Evolutionary conservation across 768 basidiomycete genomes (phyloP).

Genomic region (Kwoniella sp.): DNA sequence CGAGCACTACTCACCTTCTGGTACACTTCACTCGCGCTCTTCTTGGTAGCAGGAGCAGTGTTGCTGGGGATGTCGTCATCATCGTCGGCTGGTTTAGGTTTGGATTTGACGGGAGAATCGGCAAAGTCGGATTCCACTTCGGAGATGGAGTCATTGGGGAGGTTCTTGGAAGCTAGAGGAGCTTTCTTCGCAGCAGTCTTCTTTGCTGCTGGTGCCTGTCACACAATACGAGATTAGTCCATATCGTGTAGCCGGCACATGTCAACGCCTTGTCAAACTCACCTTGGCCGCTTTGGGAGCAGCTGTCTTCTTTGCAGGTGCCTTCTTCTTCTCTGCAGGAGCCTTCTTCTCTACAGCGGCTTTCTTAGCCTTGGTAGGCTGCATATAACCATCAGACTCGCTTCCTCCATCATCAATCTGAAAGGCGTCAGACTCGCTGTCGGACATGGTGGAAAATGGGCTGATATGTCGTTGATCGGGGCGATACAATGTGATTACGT

Average conservation of each 20-base stretch:
- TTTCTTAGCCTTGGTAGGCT: slow-evolving; percentile 30
- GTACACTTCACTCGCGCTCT: slow-evolving; percentile 87
- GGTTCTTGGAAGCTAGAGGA: slow-evolving; percentile 47
- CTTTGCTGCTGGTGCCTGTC: slow-evolving; percentile 37
- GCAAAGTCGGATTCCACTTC: slow-evolving; percentile 38
- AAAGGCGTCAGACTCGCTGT: slow-evolving; percentile 35
- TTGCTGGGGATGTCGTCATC: slow-evolving; percentile 35
- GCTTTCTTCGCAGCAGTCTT: slow-evolving; percentile 57
- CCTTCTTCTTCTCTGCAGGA: slow-evolving; percentile 33
- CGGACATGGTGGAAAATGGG: slow-evolving; percentile 38
- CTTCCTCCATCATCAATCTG: slow-evolving; percentile 34
- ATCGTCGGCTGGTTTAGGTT: slow-evolving; percentile 56
- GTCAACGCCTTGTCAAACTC: slow-evolving; percentile 2
- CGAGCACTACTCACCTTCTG: slow-evolving; percentile 79
- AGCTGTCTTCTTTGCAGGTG: slow-evolving; percentile 31
- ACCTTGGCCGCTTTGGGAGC: slow-evolving; percentile 34
- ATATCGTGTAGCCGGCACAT: too few relatives aligned
- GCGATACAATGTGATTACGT: background rate
- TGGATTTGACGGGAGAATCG: slow-evolving; percentile 61
- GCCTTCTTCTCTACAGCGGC: slow-evolving; percentile 31
- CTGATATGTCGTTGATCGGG: background rate
- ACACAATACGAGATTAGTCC: too few relatives aligned
- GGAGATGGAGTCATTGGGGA: slow-evolving; percentile 49
- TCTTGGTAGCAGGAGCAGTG: slow-evolving; percentile 55
- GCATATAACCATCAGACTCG: slow-evolving; percentile 43